Percentiles rank a stretch among this genome's conserved stretches.
phyloP scores from a whole-genome alignment of 148 eudicot species.

The Heliamphora exappendiculata region DNA sequence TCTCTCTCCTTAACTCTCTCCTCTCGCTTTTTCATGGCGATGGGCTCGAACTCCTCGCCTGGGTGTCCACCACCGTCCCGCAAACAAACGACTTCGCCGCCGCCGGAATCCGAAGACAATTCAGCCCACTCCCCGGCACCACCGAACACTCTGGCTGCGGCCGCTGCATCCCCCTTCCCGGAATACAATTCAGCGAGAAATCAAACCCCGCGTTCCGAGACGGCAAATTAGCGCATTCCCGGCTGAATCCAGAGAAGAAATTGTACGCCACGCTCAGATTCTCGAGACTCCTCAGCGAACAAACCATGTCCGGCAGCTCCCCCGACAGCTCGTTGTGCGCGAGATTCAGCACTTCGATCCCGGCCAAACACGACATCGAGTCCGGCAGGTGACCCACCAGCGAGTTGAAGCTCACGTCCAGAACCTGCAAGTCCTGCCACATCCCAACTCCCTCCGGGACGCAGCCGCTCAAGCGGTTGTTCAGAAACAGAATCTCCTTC shows the following conservation, averaged over 20 bases:
- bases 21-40: conserved; percentile 29
- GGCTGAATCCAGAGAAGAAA: conserved; percentile 72
- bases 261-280: conserved; percentile 72
- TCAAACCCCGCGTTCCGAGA: conserved; percentile 57
- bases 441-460: conserved; percentile 70
- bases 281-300: conserved; percentile 48
- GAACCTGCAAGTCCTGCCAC: conserved; percentile 64
- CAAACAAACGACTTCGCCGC: conserved; percentile 53
- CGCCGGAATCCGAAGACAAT: conserved; percentile 51
- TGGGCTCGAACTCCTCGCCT: conserved; percentile 12
- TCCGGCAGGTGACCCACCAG: conserved; percentile 82
- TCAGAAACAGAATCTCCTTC: conserved; percentile 67
- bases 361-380: conserved; percentile 61
- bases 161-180: conserved; percentile 62
- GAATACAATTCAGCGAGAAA: conserved; percentile 69
- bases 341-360: conserved; percentile 63
- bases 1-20: neutral
- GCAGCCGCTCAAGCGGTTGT: conserved; percentile 73
- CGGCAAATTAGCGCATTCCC: conserved; percentile 42
- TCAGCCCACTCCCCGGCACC: conserved; percentile 41
- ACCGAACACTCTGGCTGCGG: conserved; percentile 61
- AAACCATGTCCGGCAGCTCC: conserved; percentile 59
- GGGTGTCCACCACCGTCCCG: conserved; percentile 36
- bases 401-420: conserved; percentile 66
- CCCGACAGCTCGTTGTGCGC: conserved; percentile 72